Base-by-base conservation (phyloP, 352 stramenopile species). In the Blastocystis sp. region DNA sequence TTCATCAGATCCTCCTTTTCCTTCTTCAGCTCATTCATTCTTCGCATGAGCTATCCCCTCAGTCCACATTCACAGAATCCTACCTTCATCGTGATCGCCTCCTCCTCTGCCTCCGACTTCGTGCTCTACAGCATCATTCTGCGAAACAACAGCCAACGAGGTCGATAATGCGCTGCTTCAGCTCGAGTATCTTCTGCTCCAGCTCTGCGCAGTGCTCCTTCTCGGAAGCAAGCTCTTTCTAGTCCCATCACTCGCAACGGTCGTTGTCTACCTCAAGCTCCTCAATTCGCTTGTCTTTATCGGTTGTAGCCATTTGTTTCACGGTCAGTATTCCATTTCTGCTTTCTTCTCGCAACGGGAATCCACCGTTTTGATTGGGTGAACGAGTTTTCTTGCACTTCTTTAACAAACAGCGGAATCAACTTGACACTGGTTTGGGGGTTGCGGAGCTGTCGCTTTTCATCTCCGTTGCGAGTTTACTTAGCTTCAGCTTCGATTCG, bases 61-160 rank as follows among this genome's bases (percentile, higher is more conserved):
- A 11, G 28, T 62, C 3, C 40, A n/a, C 40, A 43, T 40, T 38
- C 42, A 21, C 19, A 57, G 17, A 2, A 17, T 21, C 7, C 14
- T 84, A 70, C 74, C 57, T 84, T 84, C n/a, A 84, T 66, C 0
- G 74, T 84, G 48, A 84, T 84, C 9, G 74, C 74, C 38, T 84
- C 74, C 43, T 84, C 74, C 45, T 84, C 74, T 52, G 52, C 74
- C 52, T 84, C 74, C n/a, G 74, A 68, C 45, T 84, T 84, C 11
- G 34, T 84, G 34, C 57, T 84, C 74, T 84, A 84, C 19, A 2
- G 28, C 48, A 19, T 84, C 14, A 84, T 69, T 34, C 45, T 9
- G 24, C 24, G 42, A 9, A 21, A 57, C 10, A 10, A 52, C 19
- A 14, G 10, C 21, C 65, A 52, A 84, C 74, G 34, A 84, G 74